These are phyloP conservation scores for Penicillium maclennaniae DNA, from an alignment of 495 filamentous ascomycete genomes.

Conservation along the genomic window DNA sequence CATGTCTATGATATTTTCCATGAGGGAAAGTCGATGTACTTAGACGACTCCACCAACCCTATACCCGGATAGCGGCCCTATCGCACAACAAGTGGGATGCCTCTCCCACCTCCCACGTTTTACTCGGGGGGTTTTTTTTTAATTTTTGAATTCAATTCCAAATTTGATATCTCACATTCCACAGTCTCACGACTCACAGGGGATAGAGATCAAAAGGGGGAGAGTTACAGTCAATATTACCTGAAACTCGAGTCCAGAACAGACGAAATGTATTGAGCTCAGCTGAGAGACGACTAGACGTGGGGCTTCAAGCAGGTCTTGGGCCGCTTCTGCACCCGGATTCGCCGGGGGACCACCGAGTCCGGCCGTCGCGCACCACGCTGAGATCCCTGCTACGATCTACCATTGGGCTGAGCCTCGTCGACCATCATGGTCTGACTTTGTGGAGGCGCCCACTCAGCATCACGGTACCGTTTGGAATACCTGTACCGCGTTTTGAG, in stretches of 20 bases:
- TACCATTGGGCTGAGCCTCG: constrained; percentile 29
- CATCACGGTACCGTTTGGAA: not conserved
- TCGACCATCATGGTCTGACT: constrained; percentile 19
- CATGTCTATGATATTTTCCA: not conserved
- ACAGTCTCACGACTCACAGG: constrained; percentile 3
- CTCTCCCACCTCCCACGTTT: constrained; percentile 8
- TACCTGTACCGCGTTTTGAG: not conserved
- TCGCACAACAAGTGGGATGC: constrained; percentile 8
- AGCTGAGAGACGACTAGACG: constrained; percentile 31
- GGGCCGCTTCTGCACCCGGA: constrained; percentile 22
- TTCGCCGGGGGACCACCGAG: constrained; percentile 23
- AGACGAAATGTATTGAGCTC: constrained; percentile 21
- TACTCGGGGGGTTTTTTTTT: not conserved
- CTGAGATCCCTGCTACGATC: constrained; percentile 32
- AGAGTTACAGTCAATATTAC: constrained; percentile 5
- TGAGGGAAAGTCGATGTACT: constrained; percentile 1
- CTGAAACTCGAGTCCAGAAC: constrained; percentile 1
- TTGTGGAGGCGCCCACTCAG: constrained; percentile 20
- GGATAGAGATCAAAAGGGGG: not conserved
- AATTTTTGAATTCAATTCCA: not conserved
- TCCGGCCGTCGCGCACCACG: constrained; percentile 18
- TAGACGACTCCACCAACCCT: constrained; percentile 21
- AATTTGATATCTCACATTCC: no score
- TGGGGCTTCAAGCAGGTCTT: constrained; percentile 24
- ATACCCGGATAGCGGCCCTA: constrained; percentile 1